Evolutionary conservation across 768 basidiomycete species (phyloP).

Genomic region (Dentipellis fragilis): DNA sequence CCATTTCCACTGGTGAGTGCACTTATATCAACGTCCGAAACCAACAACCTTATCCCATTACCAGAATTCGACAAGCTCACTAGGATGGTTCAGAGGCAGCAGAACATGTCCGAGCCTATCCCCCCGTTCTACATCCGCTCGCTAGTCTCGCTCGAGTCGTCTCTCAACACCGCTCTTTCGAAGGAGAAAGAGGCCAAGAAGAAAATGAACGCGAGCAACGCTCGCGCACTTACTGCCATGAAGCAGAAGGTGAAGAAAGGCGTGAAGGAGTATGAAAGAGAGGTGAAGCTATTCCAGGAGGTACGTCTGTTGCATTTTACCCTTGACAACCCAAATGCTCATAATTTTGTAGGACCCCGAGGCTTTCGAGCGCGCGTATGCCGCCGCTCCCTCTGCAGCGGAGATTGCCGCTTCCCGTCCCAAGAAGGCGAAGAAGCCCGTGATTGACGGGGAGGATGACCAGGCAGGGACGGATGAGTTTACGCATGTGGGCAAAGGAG

Average conservation of each 20-base stretch:
- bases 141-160: constrained; percentile 62
- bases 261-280: constrained; percentile 77
- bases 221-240: constrained; percentile 92
- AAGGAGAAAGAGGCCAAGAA: constrained; percentile 92
- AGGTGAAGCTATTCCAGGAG: constrained; percentile 69
- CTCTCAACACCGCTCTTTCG: constrained; percentile 59
- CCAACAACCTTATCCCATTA: not conserved
- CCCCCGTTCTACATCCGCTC: constrained; percentile 81
- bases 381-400: constrained; percentile 31
- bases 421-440: constrained; percentile 26
- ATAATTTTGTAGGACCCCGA: constrained; percentile 63
- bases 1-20: constrained; percentile 72
- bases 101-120: constrained; percentile 76
- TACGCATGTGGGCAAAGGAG: constrained; percentile 85
- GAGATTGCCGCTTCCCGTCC: constrained; percentile 26
- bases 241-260: constrained; percentile 96
- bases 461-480: constrained; percentile 54
- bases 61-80: constrained; percentile 93
- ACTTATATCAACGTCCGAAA: not conserved
- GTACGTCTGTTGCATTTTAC: constrained; percentile 30
- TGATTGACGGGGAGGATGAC: constrained; percentile 31
- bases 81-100: constrained; percentile 82
- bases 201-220: constrained; percentile 92
- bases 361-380: constrained; percentile 72
- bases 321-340: not conserved